phyloP scores from a whole-genome alignment of 306 rosid species.

The Erythrophleum fordii region DNA sequence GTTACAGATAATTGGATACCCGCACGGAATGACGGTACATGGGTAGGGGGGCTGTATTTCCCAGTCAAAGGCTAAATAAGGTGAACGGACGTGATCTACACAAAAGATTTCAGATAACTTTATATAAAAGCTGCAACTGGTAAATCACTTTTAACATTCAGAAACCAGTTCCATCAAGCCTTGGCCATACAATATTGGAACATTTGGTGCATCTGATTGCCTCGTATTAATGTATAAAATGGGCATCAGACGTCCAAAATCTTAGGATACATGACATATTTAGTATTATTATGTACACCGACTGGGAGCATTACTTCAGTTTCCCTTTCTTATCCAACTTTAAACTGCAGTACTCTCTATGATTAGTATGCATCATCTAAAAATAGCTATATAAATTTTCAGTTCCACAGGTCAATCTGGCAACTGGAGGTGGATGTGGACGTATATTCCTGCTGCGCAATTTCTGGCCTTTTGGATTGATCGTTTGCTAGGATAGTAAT shows the following conservation, averaged over 20 bases:
- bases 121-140: not conserved
- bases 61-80: not conserved
- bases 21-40: not conserved
- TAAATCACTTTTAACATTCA: slow-evolving; percentile 29
- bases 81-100: not conserved
- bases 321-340: not conserved
- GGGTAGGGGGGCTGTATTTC: not conserved
- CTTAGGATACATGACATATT: slow-evolving; percentile 30
- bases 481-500: slow-evolving; percentile 45
- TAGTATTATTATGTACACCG: slow-evolving; percentile 60
- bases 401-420: slow-evolving; percentile 82
- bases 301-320: slow-evolving; percentile 30
- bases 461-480: slow-evolving; percentile 44
- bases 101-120: not conserved
- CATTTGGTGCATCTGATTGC: slow-evolving; percentile 22
- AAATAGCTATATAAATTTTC: slow-evolving; percentile 23
- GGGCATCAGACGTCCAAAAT: slow-evolving; percentile 28
- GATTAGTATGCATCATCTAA: slow-evolving; percentile 55
- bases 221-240: slow-evolving; percentile 19
- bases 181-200: slow-evolving; percentile 11
- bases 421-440: slow-evolving; percentile 67
- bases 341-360: slow-evolving; percentile 43
- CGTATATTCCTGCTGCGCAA: slow-evolving; percentile 53
- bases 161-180: slow-evolving; percentile 29
- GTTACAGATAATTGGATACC: not conserved